Conservation (phyloP, 2,329 filamentous ascomycete genomes). For the Mariannaea sp. region DNA sequence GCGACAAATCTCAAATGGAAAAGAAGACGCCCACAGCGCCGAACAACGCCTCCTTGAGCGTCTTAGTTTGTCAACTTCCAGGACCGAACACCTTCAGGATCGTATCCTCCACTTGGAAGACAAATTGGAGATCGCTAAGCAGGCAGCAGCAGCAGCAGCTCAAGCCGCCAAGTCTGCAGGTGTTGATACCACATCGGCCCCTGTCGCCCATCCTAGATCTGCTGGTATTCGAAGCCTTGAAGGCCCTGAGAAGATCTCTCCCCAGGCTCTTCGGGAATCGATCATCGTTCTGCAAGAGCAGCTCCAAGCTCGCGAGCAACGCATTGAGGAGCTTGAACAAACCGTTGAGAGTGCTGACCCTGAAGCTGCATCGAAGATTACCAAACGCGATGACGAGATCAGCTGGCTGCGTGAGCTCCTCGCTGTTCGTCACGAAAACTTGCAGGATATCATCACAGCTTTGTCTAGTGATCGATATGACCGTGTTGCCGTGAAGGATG, state of each 20-base stretch:
- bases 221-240: slow-evolving; percentile 47
- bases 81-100: slow-evolving; percentile 84
- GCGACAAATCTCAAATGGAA: slow-evolving; percentile 70
- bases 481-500: slow-evolving; percentile 79
- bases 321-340: slow-evolving; percentile 85
- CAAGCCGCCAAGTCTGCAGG: slow-evolving; percentile 70
- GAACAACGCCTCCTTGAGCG: slow-evolving; percentile 83
- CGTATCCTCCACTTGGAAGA: slow-evolving; percentile 85
- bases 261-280: slow-evolving; percentile 91
- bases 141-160: slow-evolving; percentile 82
- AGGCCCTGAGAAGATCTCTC: slow-evolving; percentile 84
- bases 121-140: slow-evolving; percentile 86
- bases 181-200: slow-evolving; percentile 42
- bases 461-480: slow-evolving; percentile 78
- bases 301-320: slow-evolving; percentile 88
- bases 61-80: slow-evolving; percentile 80
- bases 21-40: slow-evolving; percentile 80
- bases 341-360: slow-evolving; percentile 71
- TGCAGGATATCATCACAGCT: slow-evolving; percentile 86
- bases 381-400: slow-evolving; percentile 93
- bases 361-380: slow-evolving; percentile 79
- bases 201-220: slow-evolving; percentile 31
- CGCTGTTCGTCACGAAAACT: slow-evolving; percentile 85
- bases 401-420: slow-evolving; percentile 93
- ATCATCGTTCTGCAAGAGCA: slow-evolving; percentile 97